A percentile compares a stretch with the other conserved stretches of the same genome.
Evolutionary conservation across 495 filamentous ascomycete genomes (phyloP).

Genomic region (Astrocystis sublimbata): DNA sequence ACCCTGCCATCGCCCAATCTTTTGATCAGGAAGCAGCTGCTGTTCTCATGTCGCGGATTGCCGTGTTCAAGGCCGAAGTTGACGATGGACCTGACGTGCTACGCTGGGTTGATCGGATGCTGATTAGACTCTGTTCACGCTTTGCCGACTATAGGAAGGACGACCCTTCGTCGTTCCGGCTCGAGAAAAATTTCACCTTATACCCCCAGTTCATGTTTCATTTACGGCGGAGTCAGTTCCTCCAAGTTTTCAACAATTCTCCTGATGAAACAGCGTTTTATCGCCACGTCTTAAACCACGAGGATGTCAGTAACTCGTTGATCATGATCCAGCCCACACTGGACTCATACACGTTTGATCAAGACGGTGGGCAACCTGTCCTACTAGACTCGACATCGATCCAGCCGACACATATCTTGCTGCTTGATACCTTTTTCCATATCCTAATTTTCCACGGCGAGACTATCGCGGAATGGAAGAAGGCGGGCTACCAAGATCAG

Average conservation of each 20-base stretch:
- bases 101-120: constrained; percentile 98
- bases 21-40: constrained; percentile 99
- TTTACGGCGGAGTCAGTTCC: constrained; percentile 91
- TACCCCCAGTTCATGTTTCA: constrained; percentile 99
- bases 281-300: constrained; percentile 93
- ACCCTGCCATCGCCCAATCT: constrained; percentile 95
- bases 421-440: constrained; percentile 99
- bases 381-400: constrained; percentile 95
- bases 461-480: constrained; percentile 97
- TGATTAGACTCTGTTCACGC: constrained; percentile 92
- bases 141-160: constrained; percentile 99
- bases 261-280: constrained; percentile 99
- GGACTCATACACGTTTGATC: constrained; percentile 95
- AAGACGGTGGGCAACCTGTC: constrained; percentile 87
- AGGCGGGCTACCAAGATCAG: constrained; percentile 97
- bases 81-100: constrained; percentile 99
- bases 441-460: constrained; percentile 99
- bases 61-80: constrained; percentile 98
- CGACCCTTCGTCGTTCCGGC: constrained; percentile 93
- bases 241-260: constrained; percentile 99
- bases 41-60: constrained; percentile 97
- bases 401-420: constrained; percentile 88
- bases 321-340: constrained; percentile 99
- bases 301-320: constrained; percentile 94
- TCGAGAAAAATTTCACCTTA: constrained; percentile 99